Evolutionary conservation across 352 stramenopile genomes (phyloP), one percentile per base, ranked within the genome.

Genomic region (Aphanomyces cochlioides): DNA sequence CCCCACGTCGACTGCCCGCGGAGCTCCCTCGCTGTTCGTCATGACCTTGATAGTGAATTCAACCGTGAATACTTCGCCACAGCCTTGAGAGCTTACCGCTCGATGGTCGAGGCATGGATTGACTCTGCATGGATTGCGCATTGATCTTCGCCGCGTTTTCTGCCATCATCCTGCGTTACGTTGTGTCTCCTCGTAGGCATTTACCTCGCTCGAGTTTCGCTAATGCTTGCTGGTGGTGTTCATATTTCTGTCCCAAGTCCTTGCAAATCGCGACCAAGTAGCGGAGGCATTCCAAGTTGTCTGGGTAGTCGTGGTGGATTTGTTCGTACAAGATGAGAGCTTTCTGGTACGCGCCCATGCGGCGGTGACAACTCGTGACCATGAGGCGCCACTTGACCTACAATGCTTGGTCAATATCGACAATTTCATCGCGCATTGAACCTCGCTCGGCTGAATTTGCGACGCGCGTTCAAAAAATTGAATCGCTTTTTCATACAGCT

Each of bases 401-500:
- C 39, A 15, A 10, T 0, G 38, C 2, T 67, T n/a, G 59, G 3
- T 54, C 21, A 0, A 28, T 28, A 28, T 28, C 28, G 34, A 34
- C 5, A 13, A 0, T 17, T 34, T 38, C n/a, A n/a, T n/a, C n/a
- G n/a, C n/a, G n/a, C n/a, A n/a, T n/a, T n/a, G n/a, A n/a, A n/a
- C 47, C 71, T 98, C 95, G 34, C 81, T 93, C 13, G 96, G 95
- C 67, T 98, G 89, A 57, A 99, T 97, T 67, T 98, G 84, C 48
- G 89, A 88, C 63, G 96, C 96, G 34, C 92, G 84, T 73, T 98
- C 85, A 66, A 99, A 99, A 75, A 98, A 99, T 56, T 96, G 81
- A 56, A 98, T 97, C 8, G 92, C 93, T 74, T 98, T 98, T 73
- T 98, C 95, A 75, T 98, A 98, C 73, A 98, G 82, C 72, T 98